phyloP scores from a whole-genome alignment of 2,329 filamentous ascomycete genomes.

The Alternaria atra region DNA sequence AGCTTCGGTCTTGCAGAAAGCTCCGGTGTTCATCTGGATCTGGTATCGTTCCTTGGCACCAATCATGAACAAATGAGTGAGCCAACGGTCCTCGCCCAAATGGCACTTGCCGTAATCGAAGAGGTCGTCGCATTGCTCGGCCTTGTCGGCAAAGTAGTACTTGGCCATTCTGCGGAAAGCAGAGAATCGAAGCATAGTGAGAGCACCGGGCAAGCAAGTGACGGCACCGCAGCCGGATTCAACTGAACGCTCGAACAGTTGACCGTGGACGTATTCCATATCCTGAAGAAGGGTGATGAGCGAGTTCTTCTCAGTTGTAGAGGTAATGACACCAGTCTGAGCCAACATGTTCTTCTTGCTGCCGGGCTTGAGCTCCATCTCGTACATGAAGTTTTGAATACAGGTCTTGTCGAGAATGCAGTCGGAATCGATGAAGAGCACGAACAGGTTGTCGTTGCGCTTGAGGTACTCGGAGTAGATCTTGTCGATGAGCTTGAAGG shows the following conservation, averaged over 20 bases:
- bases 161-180: slow-evolving; percentile 97
- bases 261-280: slow-evolving; percentile 97
- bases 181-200: slow-evolving; percentile 95
- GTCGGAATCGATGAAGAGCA: slow-evolving; percentile 97
- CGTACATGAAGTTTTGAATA: slow-evolving; percentile 96
- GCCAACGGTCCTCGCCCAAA: slow-evolving; percentile 93
- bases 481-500: slow-evolving; percentile 91
- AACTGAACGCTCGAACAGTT: slow-evolving; percentile 93
- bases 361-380: slow-evolving; percentile 96
- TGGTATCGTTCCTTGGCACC: slow-evolving; percentile 91
- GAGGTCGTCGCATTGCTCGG: slow-evolving; percentile 91
- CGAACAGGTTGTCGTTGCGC: slow-evolving; percentile 89
- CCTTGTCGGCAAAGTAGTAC: slow-evolving; percentile 97
- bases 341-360: slow-evolving; percentile 93
- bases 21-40: slow-evolving; percentile 96
- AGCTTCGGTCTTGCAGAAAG: slow-evolving; percentile 98
- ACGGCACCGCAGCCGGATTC: slow-evolving; percentile 94
- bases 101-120: slow-evolving; percentile 98
- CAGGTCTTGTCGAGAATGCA: slow-evolving; percentile 92
- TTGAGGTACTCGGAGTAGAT: slow-evolving; percentile 88
- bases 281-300: slow-evolving; percentile 93
- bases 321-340: slow-evolving; percentile 97
- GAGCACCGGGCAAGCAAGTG: slow-evolving; percentile 91
- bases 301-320: slow-evolving; percentile 86
- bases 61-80: slow-evolving; percentile 99